These are phyloP conservation scores for Mercurialis annua DNA, from an alignment of 345 rosid genomes.

Conservation along the genomic window DNA sequence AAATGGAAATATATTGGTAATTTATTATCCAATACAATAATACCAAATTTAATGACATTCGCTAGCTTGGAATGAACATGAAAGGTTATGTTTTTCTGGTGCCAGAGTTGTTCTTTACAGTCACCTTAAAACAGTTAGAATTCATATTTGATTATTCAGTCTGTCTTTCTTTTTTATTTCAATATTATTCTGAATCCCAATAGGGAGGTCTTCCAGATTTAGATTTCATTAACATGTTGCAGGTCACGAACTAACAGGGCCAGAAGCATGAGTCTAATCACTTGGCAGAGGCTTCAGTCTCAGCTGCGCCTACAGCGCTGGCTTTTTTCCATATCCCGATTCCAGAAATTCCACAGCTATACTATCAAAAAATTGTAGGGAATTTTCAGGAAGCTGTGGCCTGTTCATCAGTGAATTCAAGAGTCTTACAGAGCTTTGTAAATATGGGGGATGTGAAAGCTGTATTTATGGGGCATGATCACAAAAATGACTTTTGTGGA, in stretches of 20 bases:
- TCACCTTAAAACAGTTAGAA: neutral
- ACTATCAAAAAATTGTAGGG: slow-evolving; percentile 52
- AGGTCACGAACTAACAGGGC: slow-evolving; percentile 44
- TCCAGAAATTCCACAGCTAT: slow-evolving; percentile 59
- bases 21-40: neutral
- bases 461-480: slow-evolving; percentile 84
- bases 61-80: neutral
- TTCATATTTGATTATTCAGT: neutral
- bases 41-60: neutral
- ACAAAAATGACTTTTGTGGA: slow-evolving; percentile 84
- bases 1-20: neutral
- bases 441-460: slow-evolving; percentile 84
- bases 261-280: slow-evolving; percentile 11
- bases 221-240: slow-evolving; percentile 42
- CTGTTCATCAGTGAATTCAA: slow-evolving; percentile 64
- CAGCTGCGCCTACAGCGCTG: slow-evolving; percentile 39
- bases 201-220: slow-evolving; percentile 23
- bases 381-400: slow-evolving; percentile 76
- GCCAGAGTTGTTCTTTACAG: neutral
- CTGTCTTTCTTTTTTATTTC: neutral
- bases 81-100: neutral
- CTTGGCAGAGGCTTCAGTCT: slow-evolving; percentile 23
- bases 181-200: slow-evolving; percentile 12
- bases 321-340: slow-evolving; percentile 90
- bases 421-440: slow-evolving; percentile 55